Percentiles rank a stretch among this genome's conserved stretches.
These are phyloP conservation scores for Mrakia hoshinonis DNA, from an alignment of 768 basidiomycete species.

Conservation along the genomic window DNA sequence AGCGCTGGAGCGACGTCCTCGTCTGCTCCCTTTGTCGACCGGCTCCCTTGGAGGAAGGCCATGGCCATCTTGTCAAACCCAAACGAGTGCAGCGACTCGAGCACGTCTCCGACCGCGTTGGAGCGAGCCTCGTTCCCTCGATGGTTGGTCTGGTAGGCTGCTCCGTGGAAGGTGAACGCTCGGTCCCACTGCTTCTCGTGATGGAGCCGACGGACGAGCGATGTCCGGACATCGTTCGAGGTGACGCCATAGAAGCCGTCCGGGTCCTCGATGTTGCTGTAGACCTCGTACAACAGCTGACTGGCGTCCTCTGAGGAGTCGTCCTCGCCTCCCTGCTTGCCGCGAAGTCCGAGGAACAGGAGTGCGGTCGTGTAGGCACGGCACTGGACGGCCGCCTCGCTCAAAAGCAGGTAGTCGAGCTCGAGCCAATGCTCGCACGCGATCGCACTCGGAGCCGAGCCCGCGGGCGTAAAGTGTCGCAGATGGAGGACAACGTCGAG, in stretches of 20 bases:
- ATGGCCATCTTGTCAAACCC: constrained; percentile 86
- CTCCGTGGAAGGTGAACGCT: constrained; percentile 83
- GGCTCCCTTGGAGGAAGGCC: constrained; percentile 49
- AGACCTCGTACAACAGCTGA: constrained; percentile 77
- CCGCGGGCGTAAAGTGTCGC: constrained; percentile 52
- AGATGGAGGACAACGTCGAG: constrained; percentile 73
- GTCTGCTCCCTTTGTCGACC: background rate
- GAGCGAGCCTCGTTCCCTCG: constrained; percentile 40
- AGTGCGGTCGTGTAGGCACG: constrained; percentile 83
- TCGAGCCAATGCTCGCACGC: constrained; percentile 57
- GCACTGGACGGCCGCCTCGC: constrained; percentile 61
- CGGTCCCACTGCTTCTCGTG: constrained; percentile 91
- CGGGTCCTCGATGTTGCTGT: constrained; percentile 90
- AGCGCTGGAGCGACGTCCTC: constrained; percentile 38
- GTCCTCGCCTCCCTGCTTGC: background rate
- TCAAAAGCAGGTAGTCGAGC: constrained; percentile 63
- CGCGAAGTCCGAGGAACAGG: constrained; percentile 61
- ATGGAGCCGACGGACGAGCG: constrained; percentile 74
- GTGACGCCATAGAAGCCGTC: constrained; percentile 96
- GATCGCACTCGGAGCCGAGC: constrained; percentile 36
- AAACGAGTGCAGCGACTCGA: constrained; percentile 74
- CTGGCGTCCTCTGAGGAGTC: constrained; percentile 15
- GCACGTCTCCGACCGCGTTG: constrained; percentile 52
- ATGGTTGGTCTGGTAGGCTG: constrained; percentile 57
- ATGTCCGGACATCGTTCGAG: constrained; percentile 60